Evolutionary conservation across 2,329 filamentous ascomycete species (phyloP).

Genomic region (Aureobasidium sp.): DNA sequence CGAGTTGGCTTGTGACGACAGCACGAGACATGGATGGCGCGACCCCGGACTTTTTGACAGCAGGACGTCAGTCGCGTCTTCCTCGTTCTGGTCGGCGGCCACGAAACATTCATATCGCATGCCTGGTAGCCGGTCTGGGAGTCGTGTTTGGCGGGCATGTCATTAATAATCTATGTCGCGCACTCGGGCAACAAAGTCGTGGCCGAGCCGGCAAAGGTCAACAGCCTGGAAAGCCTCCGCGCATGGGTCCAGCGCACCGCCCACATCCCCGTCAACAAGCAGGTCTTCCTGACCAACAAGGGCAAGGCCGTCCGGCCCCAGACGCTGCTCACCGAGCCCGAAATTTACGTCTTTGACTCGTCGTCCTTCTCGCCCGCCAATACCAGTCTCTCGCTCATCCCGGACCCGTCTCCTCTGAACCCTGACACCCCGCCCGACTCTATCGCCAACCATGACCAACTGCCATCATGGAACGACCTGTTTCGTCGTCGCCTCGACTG

Average conservation of each 20-base stretch:
- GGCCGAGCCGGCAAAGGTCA: conserved; percentile 68
- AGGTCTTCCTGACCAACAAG: conserved; percentile 79
- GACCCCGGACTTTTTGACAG: conserved; percentile 9
- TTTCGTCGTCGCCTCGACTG: conserved; percentile 76
- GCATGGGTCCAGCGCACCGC: conserved; percentile 70
- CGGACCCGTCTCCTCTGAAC: conserved; percentile 52
- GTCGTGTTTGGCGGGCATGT: conserved; percentile 51
- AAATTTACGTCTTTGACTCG: conserved; percentile 90
- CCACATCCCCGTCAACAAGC: conserved; percentile 66
- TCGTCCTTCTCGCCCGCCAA: conserved; percentile 41
- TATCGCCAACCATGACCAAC: conserved; percentile 69
- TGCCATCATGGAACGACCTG: conserved; percentile 81
- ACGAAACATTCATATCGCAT: not conserved
- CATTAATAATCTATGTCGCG: conserved; percentile 83
- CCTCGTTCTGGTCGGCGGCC: not conserved
- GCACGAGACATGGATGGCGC: not conserved
- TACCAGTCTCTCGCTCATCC: conserved; percentile 40
- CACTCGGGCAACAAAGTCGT: conserved; percentile 83
- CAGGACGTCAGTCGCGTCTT: conserved; percentile 4
- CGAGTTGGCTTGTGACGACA: not conserved
- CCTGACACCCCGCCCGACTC: conserved; percentile 67
- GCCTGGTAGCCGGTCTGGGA: not conserved
- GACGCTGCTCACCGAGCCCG: conserved; percentile 72
- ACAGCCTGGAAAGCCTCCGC: conserved; percentile 76
- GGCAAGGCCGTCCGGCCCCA: conserved; percentile 80